Percentiles rank a stretch among this genome's conserved stretches.
phyloP scores from a whole-genome alignment of 805 yeast species.

The Wickerhamiella brachini region DNA sequence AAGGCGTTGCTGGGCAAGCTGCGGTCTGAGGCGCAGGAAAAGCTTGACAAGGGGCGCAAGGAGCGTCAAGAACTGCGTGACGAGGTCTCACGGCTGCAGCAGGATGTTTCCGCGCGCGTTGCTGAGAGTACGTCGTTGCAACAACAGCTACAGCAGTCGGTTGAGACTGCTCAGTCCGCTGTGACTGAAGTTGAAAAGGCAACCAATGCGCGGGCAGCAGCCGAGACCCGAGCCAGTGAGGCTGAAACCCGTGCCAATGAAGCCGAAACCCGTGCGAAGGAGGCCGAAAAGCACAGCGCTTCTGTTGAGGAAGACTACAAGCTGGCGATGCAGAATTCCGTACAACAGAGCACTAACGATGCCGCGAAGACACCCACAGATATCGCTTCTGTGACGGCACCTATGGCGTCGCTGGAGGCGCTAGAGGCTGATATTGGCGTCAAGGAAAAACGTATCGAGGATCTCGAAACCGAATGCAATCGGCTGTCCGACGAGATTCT shows the following conservation, averaged over 20 bases:
- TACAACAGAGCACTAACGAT: too few relatives aligned
- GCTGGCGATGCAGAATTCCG: not conserved
- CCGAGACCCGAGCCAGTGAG: not conserved
- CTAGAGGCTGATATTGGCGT: conserved; percentile 14
- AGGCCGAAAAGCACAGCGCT: too few relatives aligned
- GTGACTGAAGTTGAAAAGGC: too few relatives aligned
- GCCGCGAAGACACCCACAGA: too few relatives aligned
- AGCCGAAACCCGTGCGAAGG: too few relatives aligned
- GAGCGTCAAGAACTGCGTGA: conserved; percentile 11
- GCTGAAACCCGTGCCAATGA: not conserved
- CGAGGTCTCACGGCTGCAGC: conserved; percentile 11
- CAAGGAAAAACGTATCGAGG: conserved; percentile 19
- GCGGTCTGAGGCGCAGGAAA: conserved; percentile 18
- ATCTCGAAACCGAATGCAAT: conserved; percentile 23
- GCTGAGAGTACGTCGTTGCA: too few relatives aligned
- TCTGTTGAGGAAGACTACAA: too few relatives aligned
- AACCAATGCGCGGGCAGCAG: too few relatives aligned
- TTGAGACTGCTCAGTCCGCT: not conserved
- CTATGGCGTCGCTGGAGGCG: too few relatives aligned
- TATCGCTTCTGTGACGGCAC: too few relatives aligned
- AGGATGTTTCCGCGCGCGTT: not conserved
- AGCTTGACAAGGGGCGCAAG: conserved; percentile 10
- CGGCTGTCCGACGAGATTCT: conserved; percentile 18
- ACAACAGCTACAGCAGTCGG: too few relatives aligned
- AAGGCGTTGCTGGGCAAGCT: conserved; percentile 6